Base-by-base conservation (phyloP, 768 basidiomycete genomes). In the Leccinum incarnatum region DNA sequence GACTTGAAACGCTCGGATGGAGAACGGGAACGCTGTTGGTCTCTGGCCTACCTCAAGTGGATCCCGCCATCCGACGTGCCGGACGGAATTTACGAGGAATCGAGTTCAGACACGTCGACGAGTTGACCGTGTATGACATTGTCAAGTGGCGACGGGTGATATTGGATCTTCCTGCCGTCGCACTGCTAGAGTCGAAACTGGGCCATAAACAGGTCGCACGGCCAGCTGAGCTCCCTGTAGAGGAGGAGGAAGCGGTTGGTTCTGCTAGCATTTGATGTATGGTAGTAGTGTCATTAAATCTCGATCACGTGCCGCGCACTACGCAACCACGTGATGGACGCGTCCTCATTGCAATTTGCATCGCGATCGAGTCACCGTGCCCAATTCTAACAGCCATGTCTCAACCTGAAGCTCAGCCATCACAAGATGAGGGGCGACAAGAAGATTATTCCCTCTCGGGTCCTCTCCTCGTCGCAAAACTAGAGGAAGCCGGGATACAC, bases 401-500 rank as follows among this genome's bases (percentile, higher is more conserved):
- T 5, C 81, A 88, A 52, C n/a, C 50, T 10, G 50, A 51, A 71
- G 72, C 19, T 11, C 42, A 45, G 19, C 42, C 75, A 56, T 77
- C 81, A 21, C 82, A 86, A 64, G 72, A 60, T 55, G 78, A 76
- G 51, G 85, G 83, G 40, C 77, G 74, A 19, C 80, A 78, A 45
- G 81, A 78, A 32, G 80, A 82, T 2, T 77, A 78, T 56, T 78
- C 83, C 55, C 78, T 87, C 56, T 83, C 86, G 17, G 95, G 92
- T 3, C 95, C 95, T 57, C 79, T 96, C 59, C 86, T 95, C 51
- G 87, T 97, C 57, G 78, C 77, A 66, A 97, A 96, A 72, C 79
- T 86, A 34, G 83, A 95, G 76, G 95, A 96, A 77, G 86, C 86
- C 17, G 96, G 96, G 8, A 91, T 98, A 62, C 86, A 89, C 50